Evolutionary conservation across 148 eudicot species (phyloP), one percentile per base, ranked within the genome.

Genomic region (Dianthus caryophyllus): DNA sequence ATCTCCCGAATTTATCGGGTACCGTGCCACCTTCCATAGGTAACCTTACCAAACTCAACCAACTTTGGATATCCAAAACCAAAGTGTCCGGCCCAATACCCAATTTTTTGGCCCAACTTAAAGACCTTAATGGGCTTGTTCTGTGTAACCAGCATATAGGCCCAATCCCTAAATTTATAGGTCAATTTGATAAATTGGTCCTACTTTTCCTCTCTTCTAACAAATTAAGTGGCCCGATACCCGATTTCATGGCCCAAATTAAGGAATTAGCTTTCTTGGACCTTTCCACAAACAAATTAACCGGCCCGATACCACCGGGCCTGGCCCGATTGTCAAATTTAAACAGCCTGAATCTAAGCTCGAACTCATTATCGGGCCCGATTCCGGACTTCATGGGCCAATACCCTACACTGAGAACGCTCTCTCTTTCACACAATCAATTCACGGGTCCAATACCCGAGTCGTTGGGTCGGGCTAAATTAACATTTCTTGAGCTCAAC

Each of bases 191-290:
- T 26, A 65, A 58, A 13, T 65, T 79, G 8, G 21, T 12, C 27
- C 20, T 29, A 41, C 68, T 83, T 5, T 56, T 67, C 38, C 75
- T 83, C 27, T 48, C 71, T 0, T 75, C 59, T 25, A 83, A 78
- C 36, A 59, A 67, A n/a, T 29, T 83, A 2, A 66, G 77, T 0
- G 80, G 87, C 9, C 59, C 80, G 0, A 57, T 77, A 11, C 82
- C 83, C 0, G 51, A 67, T 7, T 63, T 64, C 1, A 72, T 83
- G 15, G 62, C 78, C 9, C 68, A 44, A 6, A 52, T 78, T 1
- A 74, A 74, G 2, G 66, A 20, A 16, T 29, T 72, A 0, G 4
- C 0, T 0, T 48, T 27, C 4, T 31, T 80, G 8, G 63, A 72
- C 27, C 51, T 77, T 2, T n/a, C 61, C 2, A 14, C 73, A 22